phyloP scores from a whole-genome alignment of 768 basidiomycete genomes.

The Hemileccinum rubropunctum region DNA sequence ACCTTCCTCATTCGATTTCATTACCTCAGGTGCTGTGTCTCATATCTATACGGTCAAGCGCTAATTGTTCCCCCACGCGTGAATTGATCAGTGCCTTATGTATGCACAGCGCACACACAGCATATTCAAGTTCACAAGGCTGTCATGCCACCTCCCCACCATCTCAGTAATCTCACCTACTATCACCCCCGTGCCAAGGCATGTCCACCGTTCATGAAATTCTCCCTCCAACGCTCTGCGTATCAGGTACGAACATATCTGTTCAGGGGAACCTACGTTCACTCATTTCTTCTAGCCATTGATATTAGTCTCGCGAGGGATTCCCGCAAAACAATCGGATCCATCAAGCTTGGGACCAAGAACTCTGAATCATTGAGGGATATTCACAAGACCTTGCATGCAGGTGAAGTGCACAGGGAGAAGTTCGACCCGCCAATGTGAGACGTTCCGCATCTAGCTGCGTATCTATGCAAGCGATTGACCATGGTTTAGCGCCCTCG shows the following conservation, averaged over 20 bases:
- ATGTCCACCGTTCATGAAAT: neutral
- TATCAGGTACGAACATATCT: conserved; percentile 4
- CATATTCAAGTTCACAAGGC: neutral
- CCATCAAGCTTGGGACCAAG: conserved; percentile 1
- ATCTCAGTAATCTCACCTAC: no score
- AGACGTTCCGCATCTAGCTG: neutral
- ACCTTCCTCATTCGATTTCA: no score
- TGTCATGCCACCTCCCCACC: no score
- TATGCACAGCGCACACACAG: neutral
- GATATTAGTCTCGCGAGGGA: conserved; percentile 2
- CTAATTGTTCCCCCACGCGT: no score
- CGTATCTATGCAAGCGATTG: neutral
- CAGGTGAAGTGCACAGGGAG: neutral
- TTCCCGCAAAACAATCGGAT: conserved; percentile 7
- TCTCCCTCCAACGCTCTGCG: neutral
- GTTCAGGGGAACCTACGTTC: no score
- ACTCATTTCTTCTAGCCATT: neutral
- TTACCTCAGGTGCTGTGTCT: no score
- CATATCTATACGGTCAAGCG: no score
- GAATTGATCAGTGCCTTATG: no score
- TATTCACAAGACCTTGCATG: neutral
- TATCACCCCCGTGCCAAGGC: neutral
- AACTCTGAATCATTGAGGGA: neutral
- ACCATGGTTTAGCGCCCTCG: conserved; percentile 3
- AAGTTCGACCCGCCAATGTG: conserved; percentile 9